phyloP scores from a whole-genome alignment of 306 rosid genomes.

The Astragalus membranaceus region DNA sequence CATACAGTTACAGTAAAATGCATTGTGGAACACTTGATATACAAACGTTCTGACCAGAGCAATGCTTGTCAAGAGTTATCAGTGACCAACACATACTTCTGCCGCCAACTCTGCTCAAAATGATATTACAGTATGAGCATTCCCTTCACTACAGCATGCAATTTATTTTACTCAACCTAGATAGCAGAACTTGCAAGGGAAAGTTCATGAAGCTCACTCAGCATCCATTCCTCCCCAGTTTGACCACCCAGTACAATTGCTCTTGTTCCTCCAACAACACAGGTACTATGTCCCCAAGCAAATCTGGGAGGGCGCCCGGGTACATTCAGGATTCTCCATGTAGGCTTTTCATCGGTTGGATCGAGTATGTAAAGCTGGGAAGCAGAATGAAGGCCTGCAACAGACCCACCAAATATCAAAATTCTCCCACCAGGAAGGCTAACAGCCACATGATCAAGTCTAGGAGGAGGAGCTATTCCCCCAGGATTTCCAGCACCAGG shows the following conservation, averaged over 20 bases:
- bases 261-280: conserved; percentile 98
- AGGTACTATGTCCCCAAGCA: conserved; percentile 99
- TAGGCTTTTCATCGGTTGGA: conserved; percentile 95
- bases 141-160: conserved; percentile 28
- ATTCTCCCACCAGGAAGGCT: conserved; percentile 98
- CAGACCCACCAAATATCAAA: conserved; percentile 95
- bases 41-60: conserved; percentile 41
- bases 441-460: conserved; percentile 97
- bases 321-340: conserved; percentile 93
- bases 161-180: conserved; percentile 35
- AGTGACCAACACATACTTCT: conserved; percentile 40
- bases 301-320: conserved; percentile 94
- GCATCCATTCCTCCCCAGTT: conserved; percentile 99
- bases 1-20: conserved; percentile 35
- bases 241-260: conserved; percentile 98
- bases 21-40: conserved; percentile 31
- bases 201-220: conserved; percentile 95
- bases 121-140: conserved; percentile 29
- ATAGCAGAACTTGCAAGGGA: conserved; percentile 73
- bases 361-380: conserved; percentile 94
- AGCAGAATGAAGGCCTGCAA: conserved; percentile 99
- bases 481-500: conserved; percentile 99
- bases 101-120: conserved; percentile 33
- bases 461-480: conserved; percentile 97
- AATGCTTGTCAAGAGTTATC: conserved; percentile 38